These are phyloP conservation scores for Fusarium decemcellulare DNA, from an alignment of 2,329 filamentous ascomycete species.

Conservation along the genomic window DNA sequence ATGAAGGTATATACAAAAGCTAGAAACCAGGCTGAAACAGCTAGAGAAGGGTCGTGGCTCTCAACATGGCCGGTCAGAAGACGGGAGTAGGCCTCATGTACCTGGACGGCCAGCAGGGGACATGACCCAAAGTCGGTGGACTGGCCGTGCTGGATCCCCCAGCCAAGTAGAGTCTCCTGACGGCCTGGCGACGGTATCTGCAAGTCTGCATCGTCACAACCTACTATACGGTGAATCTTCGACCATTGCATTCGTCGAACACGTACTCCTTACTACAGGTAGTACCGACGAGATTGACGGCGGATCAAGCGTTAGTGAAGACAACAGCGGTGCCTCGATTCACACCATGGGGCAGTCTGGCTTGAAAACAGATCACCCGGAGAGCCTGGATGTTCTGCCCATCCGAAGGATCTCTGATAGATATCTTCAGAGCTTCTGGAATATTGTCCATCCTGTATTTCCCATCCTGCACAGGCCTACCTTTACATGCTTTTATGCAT, in stretches of 20 bases:
- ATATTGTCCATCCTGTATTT: not conserved
- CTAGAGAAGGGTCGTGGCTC: not conserved
- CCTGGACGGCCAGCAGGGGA: not conserved
- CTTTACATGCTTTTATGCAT: not conserved
- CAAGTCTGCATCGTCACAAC: not conserved
- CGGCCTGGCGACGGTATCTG: not conserved
- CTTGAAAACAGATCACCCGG: not conserved
- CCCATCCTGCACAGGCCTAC: slow-evolving; percentile 6
- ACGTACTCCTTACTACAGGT: not conserved
- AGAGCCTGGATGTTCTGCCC: not conserved
- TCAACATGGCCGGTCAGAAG: not conserved
- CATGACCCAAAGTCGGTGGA: not conserved
- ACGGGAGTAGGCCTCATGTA: not conserved
- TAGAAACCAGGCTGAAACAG: not conserved
- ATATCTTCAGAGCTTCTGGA: not conserved
- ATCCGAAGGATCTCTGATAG: not conserved
- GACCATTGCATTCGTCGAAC: not conserved
- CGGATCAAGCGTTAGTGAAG: not conserved
- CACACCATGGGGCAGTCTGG: not conserved
- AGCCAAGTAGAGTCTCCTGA: not conserved
- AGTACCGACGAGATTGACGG: not conserved
- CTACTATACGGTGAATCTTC: not conserved
- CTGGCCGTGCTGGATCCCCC: not conserved
- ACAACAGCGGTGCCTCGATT: not conserved
- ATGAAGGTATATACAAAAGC: not conserved